Evolutionary conservation across 2,329 filamentous ascomycete species (phyloP).

Genomic region (Fusarium zealandicum): DNA sequence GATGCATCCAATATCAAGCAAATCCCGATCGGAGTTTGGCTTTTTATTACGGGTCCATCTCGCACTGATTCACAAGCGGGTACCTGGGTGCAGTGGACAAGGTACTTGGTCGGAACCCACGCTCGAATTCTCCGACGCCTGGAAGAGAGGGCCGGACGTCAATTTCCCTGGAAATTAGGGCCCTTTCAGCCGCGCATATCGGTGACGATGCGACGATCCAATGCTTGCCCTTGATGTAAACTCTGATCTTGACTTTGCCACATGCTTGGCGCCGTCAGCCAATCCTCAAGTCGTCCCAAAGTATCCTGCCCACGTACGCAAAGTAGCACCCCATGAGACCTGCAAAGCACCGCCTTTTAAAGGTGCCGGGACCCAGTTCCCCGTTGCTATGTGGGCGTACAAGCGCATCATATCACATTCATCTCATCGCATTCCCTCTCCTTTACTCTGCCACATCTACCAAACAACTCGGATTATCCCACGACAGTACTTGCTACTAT

Average conservation of each 20-base stretch:
- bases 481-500: conserved; percentile 7
- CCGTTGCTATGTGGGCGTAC: conserved; percentile 19
- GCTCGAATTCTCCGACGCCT: background rate
- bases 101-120: background rate
- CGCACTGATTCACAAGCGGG: background rate
- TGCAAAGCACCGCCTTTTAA: conserved; percentile 3
- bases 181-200: too few species aligned
- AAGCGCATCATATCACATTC: conserved; percentile 15
- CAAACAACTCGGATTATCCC: background rate
- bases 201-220: background rate
- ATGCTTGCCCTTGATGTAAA: background rate
- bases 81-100: conserved; percentile 6
- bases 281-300: background rate
- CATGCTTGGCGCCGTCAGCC: background rate
- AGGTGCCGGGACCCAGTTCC: conserved; percentile 15
- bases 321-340: conserved; percentile 4
- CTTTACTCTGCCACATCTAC: background rate
- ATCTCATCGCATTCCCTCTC: conserved; percentile 10
- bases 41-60: conserved; percentile 22
- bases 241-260: background rate
- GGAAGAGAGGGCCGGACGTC: background rate
- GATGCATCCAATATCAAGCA: conserved; percentile 14
- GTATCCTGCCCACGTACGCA: background rate
- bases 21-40: too few species aligned
- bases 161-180: background rate